Evolutionary conservation across 1,284 basidiomycete genomes (phyloP).

Genomic region (Leccinum subspadiceum): DNA sequence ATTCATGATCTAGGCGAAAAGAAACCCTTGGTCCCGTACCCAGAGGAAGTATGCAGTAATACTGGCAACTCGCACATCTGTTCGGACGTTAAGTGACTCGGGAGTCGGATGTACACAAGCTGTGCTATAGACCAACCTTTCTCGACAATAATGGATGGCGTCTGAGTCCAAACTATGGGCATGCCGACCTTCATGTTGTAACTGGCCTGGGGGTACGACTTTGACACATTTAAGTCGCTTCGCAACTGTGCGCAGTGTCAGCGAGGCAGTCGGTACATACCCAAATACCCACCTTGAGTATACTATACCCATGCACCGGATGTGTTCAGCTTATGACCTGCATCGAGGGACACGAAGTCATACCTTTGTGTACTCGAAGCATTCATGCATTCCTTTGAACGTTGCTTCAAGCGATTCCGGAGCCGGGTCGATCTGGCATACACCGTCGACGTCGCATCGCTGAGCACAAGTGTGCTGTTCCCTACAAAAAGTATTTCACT

Average conservation of each 20-base stretch:
- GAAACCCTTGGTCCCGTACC: conserved; percentile 34
- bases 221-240: conserved; percentile 51
- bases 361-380: conserved; percentile 48
- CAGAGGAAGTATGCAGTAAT: conserved; percentile 54
- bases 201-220: conserved; percentile 40
- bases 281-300: background rate
- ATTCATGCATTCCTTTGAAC: conserved; percentile 45
- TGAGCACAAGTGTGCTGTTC: conserved; percentile 48
- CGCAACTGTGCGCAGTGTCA: conserved; percentile 35
- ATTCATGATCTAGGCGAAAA: background rate
- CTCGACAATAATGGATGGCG: conserved; percentile 50
- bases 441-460: conserved; percentile 43
- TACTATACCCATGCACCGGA: too few species aligned
- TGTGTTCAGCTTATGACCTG: too few species aligned
- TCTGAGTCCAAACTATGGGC: conserved; percentile 41
- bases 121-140: conserved; percentile 31
- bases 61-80: conserved; percentile 54
- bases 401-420: conserved; percentile 57
- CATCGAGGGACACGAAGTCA: conserved; percentile 3
- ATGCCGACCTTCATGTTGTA: conserved; percentile 46
- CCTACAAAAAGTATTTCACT: background rate
- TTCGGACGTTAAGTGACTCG: conserved; percentile 3
- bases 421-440: conserved; percentile 52
- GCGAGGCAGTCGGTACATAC: background rate
- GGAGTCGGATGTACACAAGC: too few species aligned